A percentile compares a stretch with the other conserved stretches of the same genome.
These are phyloP conservation scores for Fusarium chuoi DNA, from an alignment of 2,329 filamentous ascomycete species.

Conservation along the genomic window DNA sequence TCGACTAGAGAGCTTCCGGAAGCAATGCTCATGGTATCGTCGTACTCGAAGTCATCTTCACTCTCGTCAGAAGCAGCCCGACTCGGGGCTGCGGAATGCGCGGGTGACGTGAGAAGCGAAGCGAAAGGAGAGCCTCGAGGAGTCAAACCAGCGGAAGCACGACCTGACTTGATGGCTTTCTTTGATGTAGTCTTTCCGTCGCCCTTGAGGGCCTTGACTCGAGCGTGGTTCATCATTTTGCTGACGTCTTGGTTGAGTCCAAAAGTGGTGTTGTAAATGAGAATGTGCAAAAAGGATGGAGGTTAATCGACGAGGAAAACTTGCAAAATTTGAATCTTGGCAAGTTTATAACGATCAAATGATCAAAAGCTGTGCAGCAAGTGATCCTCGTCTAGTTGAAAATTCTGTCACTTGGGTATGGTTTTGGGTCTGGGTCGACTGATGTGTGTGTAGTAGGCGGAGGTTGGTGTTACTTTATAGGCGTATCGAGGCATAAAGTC, in stretches of 20 bases:
- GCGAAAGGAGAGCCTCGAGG: constrained; percentile 67
- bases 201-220: constrained; percentile 75
- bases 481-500: constrained; percentile 42
- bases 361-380: constrained; percentile 33
- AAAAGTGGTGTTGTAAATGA: not conserved
- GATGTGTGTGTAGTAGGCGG: constrained; percentile 32
- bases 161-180: constrained; percentile 70
- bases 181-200: constrained; percentile 77
- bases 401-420: constrained; percentile 37
- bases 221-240: constrained; percentile 67
- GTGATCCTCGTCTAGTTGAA: constrained; percentile 38
- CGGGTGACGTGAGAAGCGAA: constrained; percentile 67
- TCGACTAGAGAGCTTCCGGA: constrained; percentile 58
- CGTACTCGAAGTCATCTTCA: constrained; percentile 61
- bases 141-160: constrained; percentile 67
- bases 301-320: constrained; percentile 40
- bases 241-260: not conserved
- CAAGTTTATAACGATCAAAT: constrained; percentile 6
- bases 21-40: constrained; percentile 57
- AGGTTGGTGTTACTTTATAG: constrained; percentile 33
- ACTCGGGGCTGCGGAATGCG: constrained; percentile 68
- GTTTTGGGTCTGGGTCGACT: constrained; percentile 36
- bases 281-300: not conserved
- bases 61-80: constrained; percentile 71
- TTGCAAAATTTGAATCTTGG: constrained; percentile 23